Evolutionary conservation across 2,329 filamentous ascomycete species (phyloP).

Genomic region (Fusarium nelsonii): DNA sequence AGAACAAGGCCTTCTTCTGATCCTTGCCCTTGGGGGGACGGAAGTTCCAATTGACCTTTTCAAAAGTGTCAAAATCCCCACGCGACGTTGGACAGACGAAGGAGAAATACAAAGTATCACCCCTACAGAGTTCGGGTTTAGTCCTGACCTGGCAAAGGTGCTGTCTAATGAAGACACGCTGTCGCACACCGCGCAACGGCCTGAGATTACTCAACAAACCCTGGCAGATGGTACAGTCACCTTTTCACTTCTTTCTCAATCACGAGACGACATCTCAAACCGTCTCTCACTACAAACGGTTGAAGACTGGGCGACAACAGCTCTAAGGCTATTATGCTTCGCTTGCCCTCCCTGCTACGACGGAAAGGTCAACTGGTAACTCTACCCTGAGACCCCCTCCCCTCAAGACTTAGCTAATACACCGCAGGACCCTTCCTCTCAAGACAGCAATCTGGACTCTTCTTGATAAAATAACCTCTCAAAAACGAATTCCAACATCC

Average conservation of each 20-base stretch:
- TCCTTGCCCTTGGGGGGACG: constrained; percentile 42
- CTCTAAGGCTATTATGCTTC: constrained; percentile 47
- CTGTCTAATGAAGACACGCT: constrained; percentile 36
- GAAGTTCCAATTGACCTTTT: constrained; percentile 46
- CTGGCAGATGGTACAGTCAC: constrained; percentile 37
- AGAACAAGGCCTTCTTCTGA: constrained; percentile 46
- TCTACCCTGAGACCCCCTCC: accelerated
- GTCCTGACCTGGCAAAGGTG: constrained; percentile 29
- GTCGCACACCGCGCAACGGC: neutral
- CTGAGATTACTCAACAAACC: constrained; percentile 24
- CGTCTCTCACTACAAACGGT: constrained; percentile 28
- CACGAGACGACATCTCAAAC: neutral
- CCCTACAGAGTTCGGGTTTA: constrained; percentile 45
- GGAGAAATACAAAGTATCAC: constrained; percentile 47
- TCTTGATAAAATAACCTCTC: constrained; percentile 35
- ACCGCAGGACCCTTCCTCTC: constrained; percentile 38
- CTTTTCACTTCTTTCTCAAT: constrained; percentile 41
- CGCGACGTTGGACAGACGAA: constrained; percentile 44
- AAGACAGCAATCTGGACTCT: constrained; percentile 49
- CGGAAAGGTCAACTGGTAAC: constrained; percentile 50
- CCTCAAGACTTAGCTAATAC: neutral
- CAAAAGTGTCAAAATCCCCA: constrained; percentile 33
- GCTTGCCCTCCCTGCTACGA: constrained; percentile 51
- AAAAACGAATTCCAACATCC: constrained; percentile 27
- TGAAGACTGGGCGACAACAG: constrained; percentile 39